These are phyloP conservation scores for Triangularia setosa DNA, from an alignment of 2,329 filamentous ascomycete genomes.

Conservation along the genomic window DNA sequence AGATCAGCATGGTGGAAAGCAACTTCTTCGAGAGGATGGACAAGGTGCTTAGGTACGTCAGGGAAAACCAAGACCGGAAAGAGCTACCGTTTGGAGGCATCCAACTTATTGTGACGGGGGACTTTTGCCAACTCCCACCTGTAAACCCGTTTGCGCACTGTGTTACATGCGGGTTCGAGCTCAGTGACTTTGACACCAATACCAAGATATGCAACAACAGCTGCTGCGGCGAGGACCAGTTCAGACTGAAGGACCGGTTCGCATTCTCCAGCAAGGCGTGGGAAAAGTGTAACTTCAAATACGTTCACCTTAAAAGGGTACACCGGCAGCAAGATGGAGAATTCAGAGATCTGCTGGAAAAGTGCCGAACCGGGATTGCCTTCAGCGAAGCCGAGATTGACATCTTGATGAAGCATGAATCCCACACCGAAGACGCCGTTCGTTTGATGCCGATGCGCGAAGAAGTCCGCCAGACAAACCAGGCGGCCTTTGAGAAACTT, in stretches of 20 bases:
- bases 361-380: constrained; percentile 44
- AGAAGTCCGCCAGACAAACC: constrained; percentile 37
- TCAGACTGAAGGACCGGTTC: constrained; percentile 52
- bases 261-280: constrained; percentile 56
- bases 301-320: constrained; percentile 51
- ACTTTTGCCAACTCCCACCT: constrained; percentile 58
- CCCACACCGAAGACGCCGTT: constrained; percentile 38
- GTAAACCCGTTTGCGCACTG: constrained; percentile 55
- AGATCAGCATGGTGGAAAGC: constrained; percentile 63
- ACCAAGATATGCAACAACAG: constrained; percentile 21
- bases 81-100: constrained; percentile 41
- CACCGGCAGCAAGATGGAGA: constrained; percentile 52
- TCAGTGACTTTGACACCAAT: constrained; percentile 16
- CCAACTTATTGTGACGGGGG: constrained; percentile 55
- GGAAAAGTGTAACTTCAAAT: constrained; percentile 49
- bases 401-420: constrained; percentile 43
- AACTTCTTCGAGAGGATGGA: constrained; percentile 50
- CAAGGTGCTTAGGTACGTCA: constrained; percentile 40
- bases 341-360: constrained; percentile 55
- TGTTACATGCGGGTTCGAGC: constrained; percentile 42
- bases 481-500: constrained; percentile 32
- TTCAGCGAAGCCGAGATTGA: constrained; percentile 37
- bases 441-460: constrained; percentile 41
- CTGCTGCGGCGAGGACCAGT: constrained; percentile 35
- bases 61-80: constrained; percentile 1